Percentiles rank a stretch among this genome's conserved stretches.
Conservation (phyloP, 2,329 filamentous ascomycete genomes). For the Epichloe sibirici region DNA sequence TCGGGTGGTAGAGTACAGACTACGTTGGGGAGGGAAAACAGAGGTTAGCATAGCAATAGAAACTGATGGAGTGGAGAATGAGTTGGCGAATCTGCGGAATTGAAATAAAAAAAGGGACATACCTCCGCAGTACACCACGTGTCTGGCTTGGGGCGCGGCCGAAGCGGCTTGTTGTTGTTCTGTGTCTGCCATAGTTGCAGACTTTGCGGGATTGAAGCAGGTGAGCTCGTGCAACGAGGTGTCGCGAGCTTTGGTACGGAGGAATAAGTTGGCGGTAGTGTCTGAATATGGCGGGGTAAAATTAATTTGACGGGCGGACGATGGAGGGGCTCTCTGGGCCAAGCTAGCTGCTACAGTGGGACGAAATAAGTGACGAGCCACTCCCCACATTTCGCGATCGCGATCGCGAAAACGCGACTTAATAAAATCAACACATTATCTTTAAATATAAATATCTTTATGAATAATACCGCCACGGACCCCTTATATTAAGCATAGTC, state of each 20-base stretch:
- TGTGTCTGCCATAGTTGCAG: slow-evolving; percentile 39
- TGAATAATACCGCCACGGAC: no score
- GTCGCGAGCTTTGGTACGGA: slow-evolving; percentile 15
- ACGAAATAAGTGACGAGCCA: no score
- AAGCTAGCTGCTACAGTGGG: no score
- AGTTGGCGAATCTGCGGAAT: neutral
- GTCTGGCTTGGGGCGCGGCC: slow-evolving; percentile 36
- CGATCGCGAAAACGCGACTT: no score
- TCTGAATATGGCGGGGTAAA: slow-evolving; percentile 14
- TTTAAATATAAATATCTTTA: no score
- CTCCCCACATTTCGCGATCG: no score
- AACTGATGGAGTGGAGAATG: neutral
- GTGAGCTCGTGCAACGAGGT: slow-evolving; percentile 8
- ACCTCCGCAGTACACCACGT: slow-evolving; percentile 48
- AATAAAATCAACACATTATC: no score
- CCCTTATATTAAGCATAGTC: no score
- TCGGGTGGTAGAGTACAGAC: slow-evolving; percentile 55
- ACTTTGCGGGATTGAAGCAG: slow-evolving; percentile 7
- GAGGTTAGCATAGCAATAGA: slow-evolving; percentile 4
- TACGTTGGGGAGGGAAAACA: slow-evolving; percentile 16
- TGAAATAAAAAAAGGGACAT: slow-evolving; percentile 18
- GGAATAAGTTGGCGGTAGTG: neutral
- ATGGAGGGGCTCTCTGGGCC: slow-evolving; percentile 3
- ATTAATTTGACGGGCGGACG: slow-evolving; percentile 7
- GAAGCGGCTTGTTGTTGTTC: slow-evolving; percentile 32